Evolutionary conservation across 768 basidiomycete genomes (phyloP), one percentile per base, ranked within the genome.

Genomic region (Dendrothele bispora): DNA sequence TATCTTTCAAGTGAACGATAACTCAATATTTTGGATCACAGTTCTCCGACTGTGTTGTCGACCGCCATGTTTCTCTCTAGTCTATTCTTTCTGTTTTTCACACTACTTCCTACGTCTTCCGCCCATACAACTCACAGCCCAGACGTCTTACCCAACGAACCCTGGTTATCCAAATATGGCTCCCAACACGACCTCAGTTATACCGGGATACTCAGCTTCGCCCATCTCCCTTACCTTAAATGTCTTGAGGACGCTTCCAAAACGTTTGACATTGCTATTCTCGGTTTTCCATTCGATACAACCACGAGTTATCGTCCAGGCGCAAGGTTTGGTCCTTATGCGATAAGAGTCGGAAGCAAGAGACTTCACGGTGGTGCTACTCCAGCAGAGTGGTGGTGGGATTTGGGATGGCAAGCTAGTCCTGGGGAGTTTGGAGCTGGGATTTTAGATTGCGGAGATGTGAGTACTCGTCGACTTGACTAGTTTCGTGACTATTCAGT

Each of bases 311-410:
- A 72, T 49, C 66, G 78, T 5, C 72, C 75, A 18, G n/a, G 84
- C 5, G 84, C 86, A n/a, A 72, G 85, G 14, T 86, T 87, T 57
- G 86, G 85, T 2, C 84, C 84, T 0, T 73, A 74, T 48, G 86
- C 77, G 3, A 83, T 88, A 41, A 74, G 86, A n/a, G 73, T 73
- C 7, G 83, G 83, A 1, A 75, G 74, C 35, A 67, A 79, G 43
- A 62, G 82, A 32, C 55, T 62, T 5, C 37, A 28, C 20, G 26
- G 10, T 29, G 49, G 60, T 17, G 63, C 68, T n/a, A 78, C 77
- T 1, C n/a, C n/a, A n/a, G n/a, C n/a, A n/a, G n/a, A n/a, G n/a
- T n/a, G n/a, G n/a, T n/a, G n/a, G n/a, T 82, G 79, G 51, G 79
- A 74, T 3, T 54, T 82, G 28, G 66, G 75, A 14, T 84, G 83